Base-by-base conservation (phyloP, 805 yeast genomes). In the Starmerella gropengiesseri region DNA sequence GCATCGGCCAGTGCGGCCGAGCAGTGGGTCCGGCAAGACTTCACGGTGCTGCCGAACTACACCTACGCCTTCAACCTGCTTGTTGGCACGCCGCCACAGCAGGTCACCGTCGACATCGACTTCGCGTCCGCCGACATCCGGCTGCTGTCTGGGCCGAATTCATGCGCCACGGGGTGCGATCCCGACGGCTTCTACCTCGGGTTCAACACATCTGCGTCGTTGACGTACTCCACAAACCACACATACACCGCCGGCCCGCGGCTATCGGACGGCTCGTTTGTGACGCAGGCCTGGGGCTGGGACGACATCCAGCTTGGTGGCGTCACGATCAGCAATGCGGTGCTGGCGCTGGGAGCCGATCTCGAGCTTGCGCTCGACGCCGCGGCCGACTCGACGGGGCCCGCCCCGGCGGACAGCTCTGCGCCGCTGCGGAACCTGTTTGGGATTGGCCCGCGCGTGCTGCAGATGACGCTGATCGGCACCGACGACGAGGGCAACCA, bases 361-460 rank as follows among this genome's bases (percentile, higher is more conserved):
- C n/a, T 14, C n/a, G 26, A n/a, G n/a, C n/a, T n/a, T n/a, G n/a
- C n/a, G n/a, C n/a, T n/a, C n/a, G n/a, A n/a, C n/a, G n/a, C n/a
- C n/a, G n/a, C n/a, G n/a, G n/a, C n/a, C n/a, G n/a, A n/a, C n/a
- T n/a, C n/a, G n/a, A n/a, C n/a, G n/a, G n/a, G n/a, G n/a, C n/a
- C n/a, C n/a, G n/a, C n/a, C n/a, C n/a, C n/a, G n/a, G n/a, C n/a
- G n/a, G n/a, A n/a, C n/a, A n/a, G n/a, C n/a, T n/a, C n/a, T n/a
- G n/a, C n/a, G n/a, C n/a, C n/a, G n/a, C 19, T 26, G 31, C 16
- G 22, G 7, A 37, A 28, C 29, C 12, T 37, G 23, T 25, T 48
- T 2, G 52, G 52, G 19, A 27, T 49, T 4, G 52, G 52, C 20
- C 52, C 52, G 4, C 37, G 46, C n/a, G 52, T 48, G 12, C 28